These are phyloP conservation scores for Hericium erinaceus DNA, from an alignment of 768 basidiomycete genomes.

Conservation along the genomic window DNA sequence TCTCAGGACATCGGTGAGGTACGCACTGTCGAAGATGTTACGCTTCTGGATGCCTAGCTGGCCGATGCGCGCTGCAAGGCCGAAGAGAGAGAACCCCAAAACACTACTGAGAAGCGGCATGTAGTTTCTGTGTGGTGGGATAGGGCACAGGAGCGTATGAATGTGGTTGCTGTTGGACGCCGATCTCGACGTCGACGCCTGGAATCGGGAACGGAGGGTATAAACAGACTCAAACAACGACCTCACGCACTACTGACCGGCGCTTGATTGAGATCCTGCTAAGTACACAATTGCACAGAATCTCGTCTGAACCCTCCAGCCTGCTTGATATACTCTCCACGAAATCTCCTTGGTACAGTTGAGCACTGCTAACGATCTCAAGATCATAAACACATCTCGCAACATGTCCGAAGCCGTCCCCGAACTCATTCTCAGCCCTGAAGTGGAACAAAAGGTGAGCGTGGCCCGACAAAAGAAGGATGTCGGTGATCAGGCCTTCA, in stretches of 20 bases:
- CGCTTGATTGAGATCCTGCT: too few relatives aligned
- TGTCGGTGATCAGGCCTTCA: conserved; percentile 59
- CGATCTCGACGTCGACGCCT: neutral
- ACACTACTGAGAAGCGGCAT: conserved; percentile 65
- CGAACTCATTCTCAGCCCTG: neutral
- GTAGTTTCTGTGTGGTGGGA: conserved; percentile 4
- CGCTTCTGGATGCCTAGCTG: conserved; percentile 82
- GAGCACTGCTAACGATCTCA: neutral
- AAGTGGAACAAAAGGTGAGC: conserved; percentile 8
- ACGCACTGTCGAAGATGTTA: conserved; percentile 74
- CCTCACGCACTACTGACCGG: neutral
- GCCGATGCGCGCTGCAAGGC: conserved; percentile 74
- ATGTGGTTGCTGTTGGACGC: neutral
- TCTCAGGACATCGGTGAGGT: neutral
- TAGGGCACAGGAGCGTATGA: neutral
- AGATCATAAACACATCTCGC: too few relatives aligned
- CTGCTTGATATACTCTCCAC: too few relatives aligned
- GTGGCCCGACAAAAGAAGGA: conserved; percentile 45
- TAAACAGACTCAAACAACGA: neutral
- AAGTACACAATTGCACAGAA: neutral
- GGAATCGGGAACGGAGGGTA: neutral
- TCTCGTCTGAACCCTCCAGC: neutral
- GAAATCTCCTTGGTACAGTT: neutral
- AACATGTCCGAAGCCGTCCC: too few relatives aligned
- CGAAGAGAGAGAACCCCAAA: conserved; percentile 72